A percentile compares a stretch with the other conserved stretches of the same genome.
Conservation (phyloP, 176 grass and related monocot species). For the Eleusine coracana region DNA sequence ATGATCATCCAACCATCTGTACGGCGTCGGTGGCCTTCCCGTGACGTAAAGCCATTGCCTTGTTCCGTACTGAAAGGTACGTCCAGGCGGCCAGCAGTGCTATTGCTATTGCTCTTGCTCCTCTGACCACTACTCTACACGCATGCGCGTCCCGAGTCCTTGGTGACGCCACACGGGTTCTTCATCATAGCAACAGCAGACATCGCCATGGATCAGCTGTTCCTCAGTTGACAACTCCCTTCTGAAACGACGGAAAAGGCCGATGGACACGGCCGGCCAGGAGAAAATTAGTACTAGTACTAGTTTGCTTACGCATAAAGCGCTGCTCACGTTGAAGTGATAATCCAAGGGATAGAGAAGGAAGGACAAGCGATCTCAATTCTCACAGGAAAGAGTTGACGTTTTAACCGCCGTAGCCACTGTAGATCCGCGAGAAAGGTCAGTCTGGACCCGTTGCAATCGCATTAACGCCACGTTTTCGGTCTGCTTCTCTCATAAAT, state of each 20-base stretch:
- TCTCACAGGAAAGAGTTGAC: not conserved
- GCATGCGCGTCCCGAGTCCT: not conserved
- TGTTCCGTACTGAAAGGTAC: not conserved
- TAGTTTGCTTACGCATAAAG: not conserved
- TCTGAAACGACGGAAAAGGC: not conserved
- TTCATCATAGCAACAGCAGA: not conserved
- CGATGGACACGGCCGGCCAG: not conserved
- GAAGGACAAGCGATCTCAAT: not conserved
- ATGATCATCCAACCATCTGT: not conserved
- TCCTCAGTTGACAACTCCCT: not conserved
- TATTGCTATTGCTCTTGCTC: not conserved
- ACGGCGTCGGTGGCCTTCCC: not conserved
- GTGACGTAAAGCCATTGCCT: conserved; percentile 9
- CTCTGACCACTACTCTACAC: not conserved
- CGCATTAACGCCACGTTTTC: not conserved
- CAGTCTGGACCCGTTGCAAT: not conserved
- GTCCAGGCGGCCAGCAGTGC: not conserved
- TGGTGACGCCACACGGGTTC: not conserved
- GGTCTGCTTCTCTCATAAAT: conserved; percentile 26
- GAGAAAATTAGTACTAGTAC: not conserved
- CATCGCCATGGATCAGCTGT: not conserved
- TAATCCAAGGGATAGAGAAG: not conserved
- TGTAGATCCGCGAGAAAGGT: not conserved
- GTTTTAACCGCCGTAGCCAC: not conserved
- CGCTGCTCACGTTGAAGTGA: not conserved